Base-by-base conservation (phyloP, 495 filamentous ascomycete species). In the Talaromyces ruber region DNA sequence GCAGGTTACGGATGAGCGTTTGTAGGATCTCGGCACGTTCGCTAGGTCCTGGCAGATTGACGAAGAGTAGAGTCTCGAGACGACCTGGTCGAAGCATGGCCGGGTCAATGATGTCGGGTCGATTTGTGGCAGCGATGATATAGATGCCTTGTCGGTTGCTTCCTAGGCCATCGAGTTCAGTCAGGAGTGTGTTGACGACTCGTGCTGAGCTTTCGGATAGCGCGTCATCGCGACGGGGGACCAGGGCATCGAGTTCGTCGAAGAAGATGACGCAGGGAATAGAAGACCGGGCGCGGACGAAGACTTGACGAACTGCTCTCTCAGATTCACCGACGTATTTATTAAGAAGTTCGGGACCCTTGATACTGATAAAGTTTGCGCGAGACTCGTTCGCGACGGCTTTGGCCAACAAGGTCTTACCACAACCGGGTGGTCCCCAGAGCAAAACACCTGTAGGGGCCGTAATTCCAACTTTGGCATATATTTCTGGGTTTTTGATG, bases 351-450 rank as follows among this genome's bases (percentile, higher is more conserved):
- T 97, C 93, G 3, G 94, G 93, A 0, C 94, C 94, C 76, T 96
- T 97, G 75, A 98, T 90, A 65, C 89, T 92, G 74, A 98, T 98
- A 81, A 98, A 98, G 73, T 97, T 98, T 28, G 95, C 94, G 65
- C 89, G 87, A 25, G 88, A 91, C 74, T 97, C 95, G 73, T 96
- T 95, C 62, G 94, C 94, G 5, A 96, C 92, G 18, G 94, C 94
- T 74, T 97, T 97, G 58, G 94, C 94, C 8, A 98, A 86, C 5
- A 98, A 83, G 0, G 94, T 98, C 72, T 98, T 98, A 64, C 94
- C 94, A 74, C 94, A 98, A 30, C 94, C 94, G 3, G 94, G 94
- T 0, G 94, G 94, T 14, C 94, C 94, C 93, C 94, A 98, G 62
- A 98, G 88, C 11, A 98, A 83, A 14, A 98, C 90, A 29, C 95